Conservation (phyloP, 2,329 filamentous ascomycete genomes). For the Fusarium virguliforme region DNA sequence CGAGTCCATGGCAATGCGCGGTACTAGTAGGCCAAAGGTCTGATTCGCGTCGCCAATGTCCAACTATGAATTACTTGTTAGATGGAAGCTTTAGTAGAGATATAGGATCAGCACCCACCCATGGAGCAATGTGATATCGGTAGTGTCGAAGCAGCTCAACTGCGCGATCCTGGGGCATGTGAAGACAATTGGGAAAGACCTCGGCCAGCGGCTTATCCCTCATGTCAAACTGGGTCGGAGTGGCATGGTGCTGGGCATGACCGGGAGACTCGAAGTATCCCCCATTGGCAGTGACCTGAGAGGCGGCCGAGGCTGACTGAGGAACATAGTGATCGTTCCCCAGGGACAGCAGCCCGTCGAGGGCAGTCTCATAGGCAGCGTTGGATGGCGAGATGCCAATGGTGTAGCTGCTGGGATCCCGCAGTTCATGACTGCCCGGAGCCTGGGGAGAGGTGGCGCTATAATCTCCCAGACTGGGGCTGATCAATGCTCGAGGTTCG, state of each 20-base stretch:
- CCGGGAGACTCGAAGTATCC: conserved; percentile 30
- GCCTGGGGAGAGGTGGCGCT: conserved; percentile 27
- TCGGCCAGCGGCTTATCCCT: conserved; percentile 22
- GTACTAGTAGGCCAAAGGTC: conserved; percentile 59
- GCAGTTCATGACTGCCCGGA: conserved; percentile 16
- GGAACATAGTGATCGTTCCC: conserved; percentile 50
- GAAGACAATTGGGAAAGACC: conserved; percentile 47
- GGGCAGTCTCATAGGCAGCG: conserved; percentile 54
- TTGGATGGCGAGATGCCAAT: conserved; percentile 43
- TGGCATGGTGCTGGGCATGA: conserved; percentile 22
- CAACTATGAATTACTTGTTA: conserved; percentile 52
- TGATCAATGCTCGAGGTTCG: conserved; percentile 28
- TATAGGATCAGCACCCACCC: conserved; percentile 54
- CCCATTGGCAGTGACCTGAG: conserved; percentile 25
- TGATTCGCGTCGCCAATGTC: conserved; percentile 61
- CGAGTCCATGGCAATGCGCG: conserved; percentile 52
- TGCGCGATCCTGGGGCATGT: conserved; percentile 47
- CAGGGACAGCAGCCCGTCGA: conserved; percentile 56
- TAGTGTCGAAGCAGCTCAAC: conserved; percentile 60
- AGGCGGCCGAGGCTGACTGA: conserved; percentile 18
- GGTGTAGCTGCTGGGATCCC: conserved; percentile 30
- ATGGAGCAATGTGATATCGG: conserved; percentile 62
- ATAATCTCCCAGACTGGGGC: conserved; percentile 19
- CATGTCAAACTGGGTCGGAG: conserved; percentile 17
- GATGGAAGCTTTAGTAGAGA: neutral